Evolutionary conservation across 1,284 basidiomycete genomes (phyloP), one percentile per base, ranked within the genome.

Genomic region (Cutaneotrichosporon sp.): DNA sequence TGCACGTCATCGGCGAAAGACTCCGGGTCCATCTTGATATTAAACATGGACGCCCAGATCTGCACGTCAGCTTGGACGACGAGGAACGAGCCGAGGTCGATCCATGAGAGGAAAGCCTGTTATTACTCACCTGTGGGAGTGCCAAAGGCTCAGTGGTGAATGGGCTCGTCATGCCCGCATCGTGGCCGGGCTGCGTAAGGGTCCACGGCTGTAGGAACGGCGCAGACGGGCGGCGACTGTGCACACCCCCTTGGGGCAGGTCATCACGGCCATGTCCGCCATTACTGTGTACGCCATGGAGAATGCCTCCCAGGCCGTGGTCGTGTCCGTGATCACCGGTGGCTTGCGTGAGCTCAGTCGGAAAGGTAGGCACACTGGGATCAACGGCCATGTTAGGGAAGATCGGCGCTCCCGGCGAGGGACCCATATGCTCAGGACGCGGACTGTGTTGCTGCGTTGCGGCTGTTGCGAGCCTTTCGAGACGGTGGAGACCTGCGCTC

Each of bases 41-140:
- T 67, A 60, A 72, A 72, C 67, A 72, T 70, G 46, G 50, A 59
- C 7, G 70, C 70, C 70, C 70, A 72, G 54, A 71, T 66, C 62
- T 67, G 51, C 2, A 51, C 17, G 37, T 50, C 41, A 48, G 50
- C 35, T 20, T 20, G n/a, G 17, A 11, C 17, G 35, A 31, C 35
- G 5, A 10, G n/a, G 14, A 6, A n/a, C 20, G 20, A 33, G n/a
- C n/a, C n/a, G n/a, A n/a, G n/a, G n/a, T n/a, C n/a, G n/a, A n/a
- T n/a, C n/a, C n/a, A n/a, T n/a, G n/a, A n/a, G n/a, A n/a, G n/a
- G n/a, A n/a, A n/a, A n/a, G n/a, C n/a, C n/a, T n/a, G n/a, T n/a
- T n/a, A n/a, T n/a, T n/a, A n/a, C 39, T 33, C 19, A 50, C 48
- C 45, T 62, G 53, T 9, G 68, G 61, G 14, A 70, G 53, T 5